A percentile compares a stretch with the other conserved stretches of the same genome.
Conservation (phyloP, 2,329 filamentous ascomycete genomes). For the Penicillium sp. region DNA sequence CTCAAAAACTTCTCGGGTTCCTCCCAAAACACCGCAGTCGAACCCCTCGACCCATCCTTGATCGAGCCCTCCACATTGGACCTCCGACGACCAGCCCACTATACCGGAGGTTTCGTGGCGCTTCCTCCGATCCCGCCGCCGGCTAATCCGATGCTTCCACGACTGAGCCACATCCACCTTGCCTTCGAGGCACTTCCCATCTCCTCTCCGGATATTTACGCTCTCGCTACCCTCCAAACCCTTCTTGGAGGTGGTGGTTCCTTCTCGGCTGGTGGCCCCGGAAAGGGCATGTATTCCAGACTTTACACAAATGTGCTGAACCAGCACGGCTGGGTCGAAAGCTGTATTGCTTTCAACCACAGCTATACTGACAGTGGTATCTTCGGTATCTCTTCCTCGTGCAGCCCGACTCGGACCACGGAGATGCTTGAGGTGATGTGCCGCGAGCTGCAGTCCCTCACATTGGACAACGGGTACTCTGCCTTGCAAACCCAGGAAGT, state of each 20-base stretch:
- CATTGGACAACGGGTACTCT: conserved; percentile 73
- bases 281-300: conserved; percentile 98
- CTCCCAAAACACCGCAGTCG: conserved; percentile 60
- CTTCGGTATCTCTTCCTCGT: conserved; percentile 90
- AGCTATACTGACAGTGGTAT: conserved; percentile 94
- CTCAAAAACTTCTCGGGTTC: conserved; percentile 87
- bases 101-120: conserved; percentile 91
- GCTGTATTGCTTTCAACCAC: conserved; percentile 95
- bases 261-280: conserved; percentile 93
- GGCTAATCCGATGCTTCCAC: conserved; percentile 74
- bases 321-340: conserved; percentile 97
- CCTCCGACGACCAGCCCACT: conserved; percentile 71
- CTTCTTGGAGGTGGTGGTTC: conserved; percentile 94
- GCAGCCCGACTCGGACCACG: conserved; percentile 75
- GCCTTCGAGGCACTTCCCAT: conserved; percentile 95
- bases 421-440: conserved; percentile 96
- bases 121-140: conserved; percentile 80
- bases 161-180: conserved; percentile 90
- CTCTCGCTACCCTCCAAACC: conserved; percentile 91
- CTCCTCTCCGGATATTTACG: conserved; percentile 89
- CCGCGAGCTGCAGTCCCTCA: conserved; percentile 79
- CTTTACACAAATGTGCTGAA: conserved; percentile 98
- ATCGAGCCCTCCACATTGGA: conserved; percentile 55
- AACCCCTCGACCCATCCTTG: conserved; percentile 55
- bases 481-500: conserved; percentile 78